These are phyloP conservation scores for Thalassiosira exigua DNA, from an alignment of 352 stramenopile genomes.

Conservation along the genomic window DNA sequence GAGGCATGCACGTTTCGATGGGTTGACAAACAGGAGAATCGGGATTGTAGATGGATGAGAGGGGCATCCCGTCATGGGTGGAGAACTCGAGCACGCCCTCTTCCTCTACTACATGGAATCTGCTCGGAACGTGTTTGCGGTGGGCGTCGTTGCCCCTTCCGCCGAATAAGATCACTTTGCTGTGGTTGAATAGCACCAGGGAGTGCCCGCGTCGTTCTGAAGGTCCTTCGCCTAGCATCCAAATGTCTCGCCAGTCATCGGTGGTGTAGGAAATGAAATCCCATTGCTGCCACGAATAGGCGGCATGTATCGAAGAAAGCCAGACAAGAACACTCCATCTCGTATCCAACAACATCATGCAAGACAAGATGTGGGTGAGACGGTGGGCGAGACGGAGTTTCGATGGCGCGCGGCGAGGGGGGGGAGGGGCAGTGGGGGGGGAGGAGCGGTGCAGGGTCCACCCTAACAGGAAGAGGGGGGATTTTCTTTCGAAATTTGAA, in stretches of 20 bases:
- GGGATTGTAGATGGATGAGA: conserved; percentile 48
- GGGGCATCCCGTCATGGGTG: conserved; percentile 60
- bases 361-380: too few relatives aligned
- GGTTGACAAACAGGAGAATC: conserved; percentile 51
- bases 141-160: conserved; percentile 91
- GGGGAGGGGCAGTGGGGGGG: too few relatives aligned
- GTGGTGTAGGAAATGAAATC: conserved; percentile 69
- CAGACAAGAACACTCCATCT: background rate
- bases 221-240: conserved; percentile 77
- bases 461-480: too few relatives aligned
- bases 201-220: conserved; percentile 88
- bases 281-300: conserved; percentile 88
- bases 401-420: too few relatives aligned
- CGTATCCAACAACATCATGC: too few relatives aligned
- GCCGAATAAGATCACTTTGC: conserved; percentile 90
- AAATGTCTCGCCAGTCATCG: conserved; percentile 66
- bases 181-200: conserved; percentile 87
- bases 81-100: conserved; percentile 60
- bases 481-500: too few relatives aligned
- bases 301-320: conserved; percentile 7
- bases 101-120: conserved; percentile 61
- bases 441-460: too few relatives aligned
- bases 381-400: too few relatives aligned
- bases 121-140: conserved; percentile 88
- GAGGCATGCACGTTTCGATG: conserved; percentile 58